Conservation (phyloP, 495 filamentous ascomycete species). For the Melanomma pulvis-pyrius region DNA sequence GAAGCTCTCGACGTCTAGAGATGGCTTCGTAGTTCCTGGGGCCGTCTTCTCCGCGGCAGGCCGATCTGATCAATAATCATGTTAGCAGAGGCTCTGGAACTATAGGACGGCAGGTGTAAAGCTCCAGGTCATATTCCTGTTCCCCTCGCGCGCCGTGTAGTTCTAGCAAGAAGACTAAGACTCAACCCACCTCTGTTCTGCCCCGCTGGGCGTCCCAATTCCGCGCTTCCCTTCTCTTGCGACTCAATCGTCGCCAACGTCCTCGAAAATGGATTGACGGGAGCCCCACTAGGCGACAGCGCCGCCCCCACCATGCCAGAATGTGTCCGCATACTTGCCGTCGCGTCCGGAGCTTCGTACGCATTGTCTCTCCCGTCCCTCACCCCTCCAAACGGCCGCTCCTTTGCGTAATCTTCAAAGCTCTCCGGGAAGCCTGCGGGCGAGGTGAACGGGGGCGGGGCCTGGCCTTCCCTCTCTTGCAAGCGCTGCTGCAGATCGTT, state of each 20-base stretch:
- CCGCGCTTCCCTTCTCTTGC: constrained; percentile 12
- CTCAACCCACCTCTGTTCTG: constrained; percentile 22
- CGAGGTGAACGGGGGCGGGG: constrained; percentile 8
- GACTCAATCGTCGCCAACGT: constrained; percentile 45
- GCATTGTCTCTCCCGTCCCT: constrained; percentile 12
- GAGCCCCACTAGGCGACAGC: constrained; percentile 10
- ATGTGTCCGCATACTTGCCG: constrained; percentile 32
- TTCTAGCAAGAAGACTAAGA: background rate
- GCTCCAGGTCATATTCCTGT: background rate
- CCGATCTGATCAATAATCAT: constrained; percentile 20
- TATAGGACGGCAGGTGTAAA: background rate
- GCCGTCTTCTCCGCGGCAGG: constrained; percentile 17
- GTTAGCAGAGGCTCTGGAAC: background rate
- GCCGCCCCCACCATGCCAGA: constrained; percentile 7
- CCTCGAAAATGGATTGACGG: constrained; percentile 43
- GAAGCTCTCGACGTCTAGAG: constrained; percentile 46
- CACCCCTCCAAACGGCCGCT: constrained; percentile 9
- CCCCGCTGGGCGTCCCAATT: constrained; percentile 1
- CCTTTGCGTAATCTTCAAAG: constrained; percentile 14
- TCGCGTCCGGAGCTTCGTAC: constrained; percentile 25
- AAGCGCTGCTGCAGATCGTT: constrained; percentile 5
- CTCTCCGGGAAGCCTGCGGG: constrained; percentile 26
- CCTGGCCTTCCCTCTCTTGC: background rate
- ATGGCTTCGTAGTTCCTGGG: constrained; percentile 21
- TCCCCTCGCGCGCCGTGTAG: background rate